Percentiles rank a stretch among this genome's conserved stretches.
Evolutionary conservation across 2,329 filamentous ascomycete species (phyloP).

Genomic region (Venturia nashicola): DNA sequence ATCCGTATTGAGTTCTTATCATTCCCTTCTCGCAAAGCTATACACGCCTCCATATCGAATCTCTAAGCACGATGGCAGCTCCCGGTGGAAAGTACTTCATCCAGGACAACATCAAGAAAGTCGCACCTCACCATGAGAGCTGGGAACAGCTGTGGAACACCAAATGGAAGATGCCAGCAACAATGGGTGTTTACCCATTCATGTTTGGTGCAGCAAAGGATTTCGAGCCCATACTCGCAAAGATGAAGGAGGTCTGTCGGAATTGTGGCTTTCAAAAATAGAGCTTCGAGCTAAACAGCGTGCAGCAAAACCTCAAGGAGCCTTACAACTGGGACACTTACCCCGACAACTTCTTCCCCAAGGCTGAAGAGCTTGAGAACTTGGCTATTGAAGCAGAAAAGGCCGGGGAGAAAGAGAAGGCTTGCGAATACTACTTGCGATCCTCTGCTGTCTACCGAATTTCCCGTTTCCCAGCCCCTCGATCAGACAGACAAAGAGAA

Average conservation of each 20-base stretch:
- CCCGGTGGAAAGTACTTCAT: conserved; percentile 32
- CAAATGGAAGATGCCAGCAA: conserved; percentile 56
- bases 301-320: conserved; percentile 47
- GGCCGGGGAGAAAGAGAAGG: conserved; percentile 37
- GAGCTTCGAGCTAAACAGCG: background rate
- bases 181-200: conserved; percentile 58
- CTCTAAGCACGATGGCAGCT: conserved; percentile 23
- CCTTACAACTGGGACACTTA: conserved; percentile 51
- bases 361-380: conserved; percentile 43
- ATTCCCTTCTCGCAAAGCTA: background rate
- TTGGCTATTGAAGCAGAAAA: conserved; percentile 40
- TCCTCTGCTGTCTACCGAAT: conserved; percentile 64
- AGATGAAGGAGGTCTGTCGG: conserved; percentile 41
- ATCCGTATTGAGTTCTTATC: too few relatives aligned
- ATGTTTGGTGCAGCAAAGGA: conserved; percentile 58
- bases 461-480: conserved; percentile 51
- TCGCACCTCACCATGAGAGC: conserved; percentile 34
- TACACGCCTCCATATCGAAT: background rate
- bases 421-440: conserved; percentile 52
- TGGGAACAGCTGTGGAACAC: conserved; percentile 52
- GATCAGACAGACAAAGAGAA: conserved; percentile 38
- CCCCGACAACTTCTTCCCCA: conserved; percentile 48
- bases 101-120: conserved; percentile 30
- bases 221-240: conserved; percentile 56
- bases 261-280: background rate